These are phyloP conservation scores for Gonapodya sp. DNA, from an alignment of 192 early-diverging fungal species.

Conservation along the genomic window DNA sequence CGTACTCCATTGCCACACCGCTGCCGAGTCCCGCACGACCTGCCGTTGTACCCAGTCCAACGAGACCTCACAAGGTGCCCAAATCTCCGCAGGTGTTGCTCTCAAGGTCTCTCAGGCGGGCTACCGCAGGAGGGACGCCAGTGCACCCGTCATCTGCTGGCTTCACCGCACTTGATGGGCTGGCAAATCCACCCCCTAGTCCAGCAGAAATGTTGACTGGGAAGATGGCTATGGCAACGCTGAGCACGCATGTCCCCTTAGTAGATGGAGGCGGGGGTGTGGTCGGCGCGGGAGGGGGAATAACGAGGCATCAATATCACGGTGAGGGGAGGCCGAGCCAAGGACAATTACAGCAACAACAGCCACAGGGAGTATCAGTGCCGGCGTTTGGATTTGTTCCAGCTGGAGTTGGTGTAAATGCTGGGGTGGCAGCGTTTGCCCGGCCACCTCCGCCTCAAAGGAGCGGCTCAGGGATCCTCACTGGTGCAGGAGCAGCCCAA, in stretches of 20 bases:
- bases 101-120: background rate
- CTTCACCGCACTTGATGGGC: background rate
- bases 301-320: background rate
- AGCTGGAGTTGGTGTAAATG: background rate
- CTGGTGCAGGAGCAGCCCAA: background rate
- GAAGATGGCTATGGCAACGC: background rate
- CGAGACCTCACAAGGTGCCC: background rate
- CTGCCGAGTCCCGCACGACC: background rate
- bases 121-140: background rate
- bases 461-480: too few relatives aligned
- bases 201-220: background rate
- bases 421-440: too few relatives aligned
- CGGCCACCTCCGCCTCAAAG: too few relatives aligned
- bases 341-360: background rate
- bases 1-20: background rate
- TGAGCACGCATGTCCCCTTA: background rate
- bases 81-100: background rate
- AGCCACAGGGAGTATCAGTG: background rate
- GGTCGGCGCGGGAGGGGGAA: background rate
- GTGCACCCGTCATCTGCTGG: too few relatives aligned
- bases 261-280: background rate
- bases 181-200: background rate
- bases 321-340: background rate
- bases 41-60: too few relatives aligned
- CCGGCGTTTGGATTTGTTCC: background rate